Percentiles rank a stretch among this genome's conserved stretches.
Conservation (phyloP, 345 rosid genomes). For the Corchorus olitorius region DNA sequence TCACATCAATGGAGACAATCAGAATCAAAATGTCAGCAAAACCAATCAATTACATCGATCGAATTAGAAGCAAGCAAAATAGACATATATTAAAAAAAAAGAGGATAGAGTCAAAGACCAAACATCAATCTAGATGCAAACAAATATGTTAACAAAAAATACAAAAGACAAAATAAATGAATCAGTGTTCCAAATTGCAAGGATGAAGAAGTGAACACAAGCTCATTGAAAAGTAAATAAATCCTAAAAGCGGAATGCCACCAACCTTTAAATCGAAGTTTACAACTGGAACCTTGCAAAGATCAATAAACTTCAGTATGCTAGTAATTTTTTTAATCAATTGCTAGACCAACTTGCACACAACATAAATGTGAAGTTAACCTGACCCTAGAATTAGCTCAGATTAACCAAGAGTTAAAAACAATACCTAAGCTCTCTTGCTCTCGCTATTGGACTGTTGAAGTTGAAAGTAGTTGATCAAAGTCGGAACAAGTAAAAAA, state of each 20-base stretch:
- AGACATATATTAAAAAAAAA: neutral
- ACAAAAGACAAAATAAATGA: neutral
- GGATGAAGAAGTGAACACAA: neutral
- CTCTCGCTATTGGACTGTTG: neutral
- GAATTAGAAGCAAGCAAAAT: neutral
- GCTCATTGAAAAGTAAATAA: neutral
- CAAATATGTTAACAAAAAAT: neutral
- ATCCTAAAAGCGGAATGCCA: neutral
- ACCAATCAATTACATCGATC: neutral
- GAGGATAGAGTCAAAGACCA: neutral
- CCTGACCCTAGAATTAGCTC: neutral
- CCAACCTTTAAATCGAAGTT: neutral
- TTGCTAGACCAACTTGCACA: too few relatives aligned
- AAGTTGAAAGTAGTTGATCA: neutral
- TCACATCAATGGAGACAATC: neutral
- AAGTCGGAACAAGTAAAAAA: neutral
- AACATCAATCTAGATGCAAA: neutral
- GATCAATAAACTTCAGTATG: neutral
- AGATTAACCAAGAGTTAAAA: neutral
- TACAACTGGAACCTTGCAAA: neutral
- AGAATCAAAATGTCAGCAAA: neutral
- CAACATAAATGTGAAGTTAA: neutral
- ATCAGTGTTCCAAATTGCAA: neutral
- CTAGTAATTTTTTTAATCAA: neutral
- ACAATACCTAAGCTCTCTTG: neutral